Base-by-base conservation (phyloP, 345 rosid species). In the Carallia pectinifolia region DNA sequence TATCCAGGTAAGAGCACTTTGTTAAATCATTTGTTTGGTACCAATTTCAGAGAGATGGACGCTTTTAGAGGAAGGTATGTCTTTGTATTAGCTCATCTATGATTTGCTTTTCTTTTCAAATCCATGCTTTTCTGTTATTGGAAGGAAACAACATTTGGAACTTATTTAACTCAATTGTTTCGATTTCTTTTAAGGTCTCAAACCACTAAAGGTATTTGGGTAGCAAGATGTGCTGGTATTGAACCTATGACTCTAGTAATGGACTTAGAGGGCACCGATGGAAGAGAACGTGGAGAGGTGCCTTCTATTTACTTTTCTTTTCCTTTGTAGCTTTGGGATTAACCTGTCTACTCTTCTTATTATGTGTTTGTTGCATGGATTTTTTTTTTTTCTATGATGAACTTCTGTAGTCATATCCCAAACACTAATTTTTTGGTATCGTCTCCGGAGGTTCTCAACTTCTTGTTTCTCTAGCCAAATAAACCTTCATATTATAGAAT, bases 191-290 rank as follows among this genome's bases (percentile, higher is more conserved):
- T 76, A 78, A 96, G 99, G 86, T 89, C 96, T 53, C 99, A 96
- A 82, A 96, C 99, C 18, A 96, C 99, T 33, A 96, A 92, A 82
- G 99, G 99, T 78, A 90, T 96, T 67, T 96, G 99, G 99, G 10
- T 89, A 68, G 99, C 98, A 56, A 85, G 80, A 82, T 93, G 90
- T 65, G 84, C 88, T 53, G 97, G 91, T 54, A 89, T 96, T 69
- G 96, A 96, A 74, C 99, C 99, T 34, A 87, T 87, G 68, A 96
- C 99, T 50, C 83, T 96, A 53, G 92, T 92, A 76, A 92, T 96
- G 98, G 99, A 96, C 70, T 83, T 96, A 83, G 98, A 96, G 89
- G 99, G 99, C 59, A 92, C 99, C 9, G 99, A 95, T 84, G 99
- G 99, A 76, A 88, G 99, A 81, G 99, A 96, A 82, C 90, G 97